A percentile compares a stretch with the other conserved stretches of the same genome.
Conservation (phyloP, 2,329 filamentous ascomycete genomes). For the Karstenula rhodostoma region DNA sequence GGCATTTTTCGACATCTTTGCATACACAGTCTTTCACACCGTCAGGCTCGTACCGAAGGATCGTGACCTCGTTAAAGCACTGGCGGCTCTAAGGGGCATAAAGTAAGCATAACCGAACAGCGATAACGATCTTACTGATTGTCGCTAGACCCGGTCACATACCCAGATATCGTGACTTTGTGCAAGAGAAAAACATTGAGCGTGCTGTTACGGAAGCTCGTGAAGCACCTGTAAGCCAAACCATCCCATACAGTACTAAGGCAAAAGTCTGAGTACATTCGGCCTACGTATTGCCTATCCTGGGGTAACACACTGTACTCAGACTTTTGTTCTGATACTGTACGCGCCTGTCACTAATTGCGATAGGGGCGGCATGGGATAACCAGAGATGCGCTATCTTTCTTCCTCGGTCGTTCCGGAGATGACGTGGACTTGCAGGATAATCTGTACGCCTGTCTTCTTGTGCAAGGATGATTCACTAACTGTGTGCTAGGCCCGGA, state of each 20-base stretch:
- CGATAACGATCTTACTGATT: not conserved
- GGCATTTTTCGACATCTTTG: constrained; percentile 2
- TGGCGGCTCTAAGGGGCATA: constrained; percentile 15
- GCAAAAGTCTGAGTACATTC: too few relatives aligned
- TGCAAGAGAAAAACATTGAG: constrained; percentile 1
- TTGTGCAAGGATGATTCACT: not conserved
- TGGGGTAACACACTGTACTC: too few relatives aligned
- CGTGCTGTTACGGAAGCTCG: not conserved
- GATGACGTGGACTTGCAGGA: constrained; percentile 16
- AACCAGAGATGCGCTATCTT: constrained; percentile 10
- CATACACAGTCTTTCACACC: constrained; percentile 13
- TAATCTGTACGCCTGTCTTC: constrained; percentile 9
- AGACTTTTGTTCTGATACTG: too few relatives aligned
- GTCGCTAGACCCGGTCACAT: constrained; percentile 2
- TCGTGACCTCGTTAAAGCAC: constrained; percentile 13
- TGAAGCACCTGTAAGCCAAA: constrained; percentile 1
- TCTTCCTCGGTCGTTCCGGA: constrained; percentile 14
- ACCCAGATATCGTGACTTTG: not conserved
- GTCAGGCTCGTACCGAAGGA: constrained; percentile 9
- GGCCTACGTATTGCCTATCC: too few relatives aligned
- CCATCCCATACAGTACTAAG: too few relatives aligned
- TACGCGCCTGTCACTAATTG: not conserved
- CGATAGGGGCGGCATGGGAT: constrained; percentile 13
- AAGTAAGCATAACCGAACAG: not conserved
- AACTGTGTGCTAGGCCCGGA: constrained; percentile 1